Conservation (phyloP, 768 basidiomycete genomes). For the Mycena pura region DNA sequence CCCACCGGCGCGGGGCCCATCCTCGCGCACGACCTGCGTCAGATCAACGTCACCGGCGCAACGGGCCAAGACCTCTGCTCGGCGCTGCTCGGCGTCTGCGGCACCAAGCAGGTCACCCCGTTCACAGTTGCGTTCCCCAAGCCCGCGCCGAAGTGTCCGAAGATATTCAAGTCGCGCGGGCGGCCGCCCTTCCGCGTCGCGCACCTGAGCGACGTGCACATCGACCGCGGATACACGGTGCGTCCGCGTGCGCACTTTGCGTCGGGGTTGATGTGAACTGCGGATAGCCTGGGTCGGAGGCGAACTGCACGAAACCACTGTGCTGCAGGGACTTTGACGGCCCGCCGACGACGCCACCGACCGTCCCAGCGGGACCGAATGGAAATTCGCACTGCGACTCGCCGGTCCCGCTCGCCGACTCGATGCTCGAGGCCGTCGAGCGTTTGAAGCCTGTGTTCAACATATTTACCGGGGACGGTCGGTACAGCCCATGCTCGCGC, state of each 20-base stretch:
- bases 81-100: slow-evolving; percentile 46
- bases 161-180: slow-evolving; percentile 21
- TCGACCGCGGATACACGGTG: slow-evolving; percentile 45
- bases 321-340: slow-evolving; percentile 43
- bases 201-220: slow-evolving; percentile 48
- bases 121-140: slow-evolving; percentile 37
- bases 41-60: slow-evolving; percentile 38
- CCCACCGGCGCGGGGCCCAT: slow-evolving; percentile 44
- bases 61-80: slow-evolving; percentile 44
- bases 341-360: slow-evolving; percentile 24
- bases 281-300: slow-evolving; percentile 28
- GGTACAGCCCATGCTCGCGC: slow-evolving; percentile 65
- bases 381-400: slow-evolving; percentile 43
- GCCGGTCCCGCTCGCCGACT: slow-evolving; percentile 48
- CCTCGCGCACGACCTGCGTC: slow-evolving; percentile 44
- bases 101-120: slow-evolving; percentile 31
- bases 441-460: slow-evolving; percentile 40
- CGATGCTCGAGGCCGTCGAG: slow-evolving; percentile 52
- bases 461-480: slow-evolving; percentile 58
- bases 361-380: slow-evolving; percentile 38
- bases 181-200: slow-evolving; percentile 39
- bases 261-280: background rate
- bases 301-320: slow-evolving; percentile 44
- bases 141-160: slow-evolving; percentile 24
- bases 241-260: background rate